These are phyloP conservation scores for Aquilaria sinensis DNA, from an alignment of 345 rosid genomes.

Conservation along the genomic window DNA sequence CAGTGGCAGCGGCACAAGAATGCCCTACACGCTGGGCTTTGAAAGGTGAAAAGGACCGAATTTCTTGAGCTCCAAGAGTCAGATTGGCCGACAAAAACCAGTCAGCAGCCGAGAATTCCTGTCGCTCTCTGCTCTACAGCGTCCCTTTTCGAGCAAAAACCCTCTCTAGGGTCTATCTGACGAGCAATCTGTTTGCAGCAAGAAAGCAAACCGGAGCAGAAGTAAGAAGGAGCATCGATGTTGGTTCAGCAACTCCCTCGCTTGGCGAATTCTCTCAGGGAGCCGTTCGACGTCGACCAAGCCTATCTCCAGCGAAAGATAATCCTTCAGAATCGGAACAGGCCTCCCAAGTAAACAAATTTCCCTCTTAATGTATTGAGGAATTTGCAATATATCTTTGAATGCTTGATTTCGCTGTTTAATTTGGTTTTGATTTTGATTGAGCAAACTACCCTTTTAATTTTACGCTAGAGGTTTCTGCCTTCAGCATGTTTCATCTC, in stretches of 20 bases:
- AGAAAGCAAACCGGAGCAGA: no score
- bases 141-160: neutral
- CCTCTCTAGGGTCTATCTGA: neutral
- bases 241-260: conserved; percentile 80
- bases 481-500: neutral
- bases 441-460: neutral
- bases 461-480: neutral
- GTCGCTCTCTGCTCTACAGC: no score
- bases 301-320: conserved; percentile 82
- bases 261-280: conserved; percentile 73
- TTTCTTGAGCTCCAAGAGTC: no score
- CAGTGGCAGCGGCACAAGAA: no score
- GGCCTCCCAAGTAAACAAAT: conserved; percentile 39
- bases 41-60: no score
- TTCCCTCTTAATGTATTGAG: neutral
- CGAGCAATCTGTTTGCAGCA: no score
- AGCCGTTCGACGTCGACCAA: conserved; percentile 75
- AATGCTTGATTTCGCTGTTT: no score
- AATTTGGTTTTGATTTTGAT: neutral
- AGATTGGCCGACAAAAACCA: no score
- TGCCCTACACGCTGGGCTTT: no score
- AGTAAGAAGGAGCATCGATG: conserved; percentile 25
- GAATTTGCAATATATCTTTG: no score
- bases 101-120: no score
- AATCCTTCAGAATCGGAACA: conserved; percentile 48